A percentile compares a stretch with the other conserved stretches of the same genome.
These are phyloP conservation scores for Stentor roeselii DNA, from an alignment of 73 alveolate genomes.

Conservation along the genomic window DNA sequence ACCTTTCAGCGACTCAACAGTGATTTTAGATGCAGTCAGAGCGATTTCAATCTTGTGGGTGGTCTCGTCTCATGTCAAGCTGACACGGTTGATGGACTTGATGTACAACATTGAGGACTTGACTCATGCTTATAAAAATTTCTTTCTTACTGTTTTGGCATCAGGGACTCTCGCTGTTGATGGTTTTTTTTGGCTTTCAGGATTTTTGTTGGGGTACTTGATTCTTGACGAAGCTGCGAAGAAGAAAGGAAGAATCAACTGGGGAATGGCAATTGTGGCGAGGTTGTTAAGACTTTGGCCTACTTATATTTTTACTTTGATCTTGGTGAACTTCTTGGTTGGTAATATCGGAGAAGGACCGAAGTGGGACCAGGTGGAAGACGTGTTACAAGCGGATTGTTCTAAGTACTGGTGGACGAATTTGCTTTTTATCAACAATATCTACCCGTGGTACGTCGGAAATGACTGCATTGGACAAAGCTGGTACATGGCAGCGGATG, in stretches of 20 bases:
- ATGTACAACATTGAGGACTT: background rate
- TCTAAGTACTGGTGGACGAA: slow-evolving; percentile 38
- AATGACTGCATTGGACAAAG: slow-evolving; percentile 33
- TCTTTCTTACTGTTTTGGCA: background rate
- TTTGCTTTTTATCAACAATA: slow-evolving; percentile 36
- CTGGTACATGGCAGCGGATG: slow-evolving; percentile 47
- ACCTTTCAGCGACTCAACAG: background rate
- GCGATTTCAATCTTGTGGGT: slow-evolving; percentile 33
- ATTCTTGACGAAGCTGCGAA: slow-evolving; percentile 23
- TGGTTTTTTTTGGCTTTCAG: slow-evolving; percentile 40
- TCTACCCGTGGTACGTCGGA: slow-evolving; percentile 26
- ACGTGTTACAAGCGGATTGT: background rate
- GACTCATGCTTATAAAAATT: background rate
- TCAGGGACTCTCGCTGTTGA: slow-evolving; percentile 47
- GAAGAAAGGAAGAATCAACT: slow-evolving; percentile 9
- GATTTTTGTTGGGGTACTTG: slow-evolving; percentile 33
- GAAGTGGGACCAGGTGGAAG: slow-evolving; percentile 19
- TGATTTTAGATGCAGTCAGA: slow-evolving; percentile 32
- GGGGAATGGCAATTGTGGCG: slow-evolving; percentile 23
- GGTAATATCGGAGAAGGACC: slow-evolving; percentile 38
- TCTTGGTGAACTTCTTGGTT: background rate
- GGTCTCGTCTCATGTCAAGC: slow-evolving; percentile 3
- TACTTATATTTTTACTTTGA: slow-evolving; percentile 19
- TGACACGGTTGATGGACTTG: background rate
- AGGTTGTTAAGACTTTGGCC: slow-evolving; percentile 30